These are phyloP conservation scores for Chlorella sp. DNA, from an alignment of 139 green algal genomes.

Conservation along the genomic window DNA sequence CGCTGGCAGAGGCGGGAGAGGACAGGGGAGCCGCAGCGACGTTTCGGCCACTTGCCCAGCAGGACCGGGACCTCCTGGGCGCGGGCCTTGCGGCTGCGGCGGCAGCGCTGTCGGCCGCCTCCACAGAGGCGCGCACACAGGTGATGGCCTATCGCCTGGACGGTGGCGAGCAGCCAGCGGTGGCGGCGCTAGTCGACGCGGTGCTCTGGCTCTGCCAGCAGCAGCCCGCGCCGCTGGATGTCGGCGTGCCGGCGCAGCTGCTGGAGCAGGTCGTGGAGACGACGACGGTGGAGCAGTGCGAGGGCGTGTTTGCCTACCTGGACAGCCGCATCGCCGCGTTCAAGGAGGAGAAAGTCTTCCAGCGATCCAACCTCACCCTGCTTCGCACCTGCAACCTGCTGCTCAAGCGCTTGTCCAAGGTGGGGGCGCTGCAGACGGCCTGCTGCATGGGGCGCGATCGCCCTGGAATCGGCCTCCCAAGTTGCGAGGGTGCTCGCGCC, in stretches of 20 bases:
- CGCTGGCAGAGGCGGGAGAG: background rate
- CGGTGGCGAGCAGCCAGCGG: background rate
- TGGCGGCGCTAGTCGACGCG: constrained; percentile 36
- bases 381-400: constrained; percentile 70
- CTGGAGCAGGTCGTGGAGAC: constrained; percentile 43
- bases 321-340: constrained; percentile 25
- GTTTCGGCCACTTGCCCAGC: background rate
- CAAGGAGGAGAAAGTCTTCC: constrained; percentile 9
- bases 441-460: background rate
- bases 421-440: background rate
- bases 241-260: constrained; percentile 12
- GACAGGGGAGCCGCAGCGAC: background rate
- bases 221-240: constrained; percentile 4
- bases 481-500: background rate
- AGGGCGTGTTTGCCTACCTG: constrained; percentile 42
- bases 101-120: background rate
- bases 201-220: constrained; percentile 24
- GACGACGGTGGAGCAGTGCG: constrained; percentile 23
- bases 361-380: constrained; percentile 48
- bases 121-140: background rate
- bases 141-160: background rate
- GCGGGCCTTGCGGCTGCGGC: background rate
- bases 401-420: constrained; percentile 57
- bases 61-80: background rate
- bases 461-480: too few relatives aligned